Evolutionary conservation across 129 eudicot species (phyloP), one percentile per base, ranked within the genome.

Genomic region (Arctium lappa): DNA sequence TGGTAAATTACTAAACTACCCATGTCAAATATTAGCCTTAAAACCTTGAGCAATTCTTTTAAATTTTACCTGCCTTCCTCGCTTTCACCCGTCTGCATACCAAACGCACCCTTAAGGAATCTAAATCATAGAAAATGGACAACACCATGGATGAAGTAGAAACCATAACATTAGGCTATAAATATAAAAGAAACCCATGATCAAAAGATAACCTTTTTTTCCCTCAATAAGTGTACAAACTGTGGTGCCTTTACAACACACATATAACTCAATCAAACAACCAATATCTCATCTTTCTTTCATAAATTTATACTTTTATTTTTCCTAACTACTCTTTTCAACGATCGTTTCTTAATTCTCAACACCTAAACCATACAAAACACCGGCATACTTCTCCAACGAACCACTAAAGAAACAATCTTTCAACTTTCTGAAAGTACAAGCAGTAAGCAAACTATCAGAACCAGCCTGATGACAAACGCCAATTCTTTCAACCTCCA

Each of bases 391-490:
- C 76, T 89, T 90, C 82, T 91, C 97, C 84, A 94, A 16, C 31
- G 98, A 90, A 10, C 94, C 98, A 53, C 93, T 86, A 83, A 94
- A 94, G 94, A 90, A 90, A 71, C 83, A 86, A 53, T 91, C 94
- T 75, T 90, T 94, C 91, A 94, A 84, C 89, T 94, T 94, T 88
- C 87, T 88, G 93, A 94, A 94, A 38, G 93, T 83, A 78, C 86
- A 88, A 8, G 94, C 86, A 0, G 98, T 94, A 66, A 94, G 94
- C 92, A 94, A 86, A 81, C 98, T 94, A 88, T 94, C 98, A 0
- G 98, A 94, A 46, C 98, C 97, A 13, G 98, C 97, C 84, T 94
- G 98, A 74, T 94, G 98, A 34, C 92, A 88, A 76, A 94, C 81
- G 69, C 98, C 90, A 34, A 85, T 86, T 39, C 90, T 82, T 42